Conservation (phyloP, 1,139 yeast species). For the Ogataea hybrid region DNA sequence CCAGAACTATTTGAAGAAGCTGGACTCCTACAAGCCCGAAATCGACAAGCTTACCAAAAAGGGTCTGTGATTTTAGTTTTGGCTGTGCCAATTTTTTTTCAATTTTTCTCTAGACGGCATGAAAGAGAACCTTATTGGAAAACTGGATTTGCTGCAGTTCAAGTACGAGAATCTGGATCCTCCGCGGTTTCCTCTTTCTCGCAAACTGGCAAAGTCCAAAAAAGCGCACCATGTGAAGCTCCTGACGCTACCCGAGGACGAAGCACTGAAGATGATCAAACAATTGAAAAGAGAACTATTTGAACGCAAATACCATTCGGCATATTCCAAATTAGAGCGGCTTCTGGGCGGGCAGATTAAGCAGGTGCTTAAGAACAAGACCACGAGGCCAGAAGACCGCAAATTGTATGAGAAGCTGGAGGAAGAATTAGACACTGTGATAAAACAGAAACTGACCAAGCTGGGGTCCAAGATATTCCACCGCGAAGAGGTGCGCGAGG, state of each 20-base stretch:
- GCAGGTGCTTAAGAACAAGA: slow-evolving; percentile 28
- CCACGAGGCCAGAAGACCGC: slow-evolving; percentile 23
- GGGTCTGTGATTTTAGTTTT: slow-evolving; percentile 11
- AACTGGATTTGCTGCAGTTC: slow-evolving; percentile 50
- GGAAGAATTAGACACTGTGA: slow-evolving; percentile 23
- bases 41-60: slow-evolving; percentile 21
- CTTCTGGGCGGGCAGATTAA: slow-evolving; percentile 36
- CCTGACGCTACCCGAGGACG: slow-evolving; percentile 38
- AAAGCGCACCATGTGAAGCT: slow-evolving; percentile 32
- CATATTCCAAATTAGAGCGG: slow-evolving; percentile 41
- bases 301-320: slow-evolving; percentile 49
- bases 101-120: slow-evolving; percentile 6
- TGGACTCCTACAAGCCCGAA: slow-evolving; percentile 49
- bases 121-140: slow-evolving; percentile 41
- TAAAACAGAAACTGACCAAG: slow-evolving; percentile 34
- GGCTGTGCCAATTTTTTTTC: slow-evolving; percentile 9
- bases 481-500: slow-evolving; percentile 9
- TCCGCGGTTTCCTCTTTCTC: slow-evolving; percentile 57
- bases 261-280: slow-evolving; percentile 44
- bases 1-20: slow-evolving; percentile 56
- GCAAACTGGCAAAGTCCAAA: slow-evolving; percentile 43
- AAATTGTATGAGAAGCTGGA: slow-evolving; percentile 13
- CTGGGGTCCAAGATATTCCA: slow-evolving; percentile 20
- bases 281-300: slow-evolving; percentile 46
- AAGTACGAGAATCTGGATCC: slow-evolving; percentile 39